Percentiles rank a stretch among this genome's conserved stretches.
phyloP scores from a whole-genome alignment of 2,329 filamentous ascomycete genomes.

The Fusarium ambrosium region DNA sequence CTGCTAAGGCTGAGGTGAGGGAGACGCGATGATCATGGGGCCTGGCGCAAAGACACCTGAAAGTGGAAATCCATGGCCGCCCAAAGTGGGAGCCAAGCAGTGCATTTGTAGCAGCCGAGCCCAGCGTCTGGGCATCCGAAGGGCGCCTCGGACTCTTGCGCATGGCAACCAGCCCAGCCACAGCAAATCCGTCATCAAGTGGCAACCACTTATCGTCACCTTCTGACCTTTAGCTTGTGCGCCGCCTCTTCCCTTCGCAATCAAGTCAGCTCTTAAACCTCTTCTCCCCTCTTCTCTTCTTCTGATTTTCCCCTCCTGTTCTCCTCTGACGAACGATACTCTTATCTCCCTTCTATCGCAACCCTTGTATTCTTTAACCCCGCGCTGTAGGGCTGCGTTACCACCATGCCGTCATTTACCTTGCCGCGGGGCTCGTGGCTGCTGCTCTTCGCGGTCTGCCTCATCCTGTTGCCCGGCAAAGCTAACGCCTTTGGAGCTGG shows the following conservation, averaged over 20 bases:
- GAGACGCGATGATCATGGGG: not conserved
- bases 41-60: slow-evolving; percentile 4
- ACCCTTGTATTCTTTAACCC: slow-evolving; percentile 28
- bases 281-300: not conserved
- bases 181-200: slow-evolving; percentile 46
- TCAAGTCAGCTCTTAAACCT: slow-evolving; percentile 27
- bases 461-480: slow-evolving; percentile 69
- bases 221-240: slow-evolving; percentile 22
- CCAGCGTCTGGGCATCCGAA: not conserved
- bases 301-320: not conserved
- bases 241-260: slow-evolving; percentile 16
- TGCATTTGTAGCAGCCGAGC: slow-evolving; percentile 16
- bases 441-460: slow-evolving; percentile 62
- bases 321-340: not conserved
- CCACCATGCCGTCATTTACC: slow-evolving; percentile 62
- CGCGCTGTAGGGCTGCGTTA: slow-evolving; percentile 45
- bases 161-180: slow-evolving; percentile 34
- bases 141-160: not conserved
- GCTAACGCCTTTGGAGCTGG: slow-evolving; percentile 76
- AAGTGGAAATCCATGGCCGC: slow-evolving; percentile 24
- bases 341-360: slow-evolving; percentile 4
- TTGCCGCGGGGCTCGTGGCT: slow-evolving; percentile 65
- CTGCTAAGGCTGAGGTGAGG: slow-evolving; percentile 8
- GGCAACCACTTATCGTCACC: slow-evolving; percentile 37
- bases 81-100: slow-evolving; percentile 8